Percentiles rank a stretch among this genome's conserved stretches.
Conservation (phyloP, 331 rosid genomes). For the Pyracantha coccinea region DNA sequence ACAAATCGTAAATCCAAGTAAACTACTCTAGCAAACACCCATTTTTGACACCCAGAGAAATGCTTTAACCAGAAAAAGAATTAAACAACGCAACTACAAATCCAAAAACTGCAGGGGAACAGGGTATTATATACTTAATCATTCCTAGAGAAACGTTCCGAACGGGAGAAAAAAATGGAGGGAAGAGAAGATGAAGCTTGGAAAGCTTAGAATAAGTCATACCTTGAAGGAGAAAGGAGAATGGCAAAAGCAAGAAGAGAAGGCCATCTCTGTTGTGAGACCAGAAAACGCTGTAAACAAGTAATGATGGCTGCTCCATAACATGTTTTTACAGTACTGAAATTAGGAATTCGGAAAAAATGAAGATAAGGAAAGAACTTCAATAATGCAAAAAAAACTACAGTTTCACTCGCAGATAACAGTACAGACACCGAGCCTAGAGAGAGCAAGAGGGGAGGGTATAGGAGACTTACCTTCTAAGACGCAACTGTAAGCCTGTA, state of each 20-base stretch:
- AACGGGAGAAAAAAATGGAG: not conserved
- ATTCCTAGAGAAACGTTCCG: too few species aligned
- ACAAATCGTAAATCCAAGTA: not conserved
- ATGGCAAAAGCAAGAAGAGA: conserved; percentile 34
- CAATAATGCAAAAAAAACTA: not conserved
- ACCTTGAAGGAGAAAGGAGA: conserved; percentile 48
- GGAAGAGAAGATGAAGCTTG: not conserved
- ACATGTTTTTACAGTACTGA: not conserved
- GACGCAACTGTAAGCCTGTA: too few species aligned
- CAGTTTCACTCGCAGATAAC: too few species aligned
- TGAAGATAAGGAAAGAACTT: not conserved
- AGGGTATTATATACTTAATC: too few species aligned
- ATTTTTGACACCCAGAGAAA: not conserved
- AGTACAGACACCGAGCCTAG: too few species aligned
- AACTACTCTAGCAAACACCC: not conserved
- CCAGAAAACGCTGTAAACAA: conserved; percentile 10
- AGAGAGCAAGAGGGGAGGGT: too few species aligned
- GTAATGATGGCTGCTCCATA: conserved; percentile 23
- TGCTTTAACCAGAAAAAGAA: too few species aligned
- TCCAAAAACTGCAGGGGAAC: too few species aligned
- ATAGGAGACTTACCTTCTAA: too few species aligned
- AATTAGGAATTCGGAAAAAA: not conserved
- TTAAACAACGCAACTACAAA: too few species aligned
- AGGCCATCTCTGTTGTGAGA: conserved; percentile 36
- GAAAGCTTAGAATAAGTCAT: not conserved